Evolutionary conservation across 805 yeast species (phyloP).

Genomic region (Tetrapisispora phaffii): DNA sequence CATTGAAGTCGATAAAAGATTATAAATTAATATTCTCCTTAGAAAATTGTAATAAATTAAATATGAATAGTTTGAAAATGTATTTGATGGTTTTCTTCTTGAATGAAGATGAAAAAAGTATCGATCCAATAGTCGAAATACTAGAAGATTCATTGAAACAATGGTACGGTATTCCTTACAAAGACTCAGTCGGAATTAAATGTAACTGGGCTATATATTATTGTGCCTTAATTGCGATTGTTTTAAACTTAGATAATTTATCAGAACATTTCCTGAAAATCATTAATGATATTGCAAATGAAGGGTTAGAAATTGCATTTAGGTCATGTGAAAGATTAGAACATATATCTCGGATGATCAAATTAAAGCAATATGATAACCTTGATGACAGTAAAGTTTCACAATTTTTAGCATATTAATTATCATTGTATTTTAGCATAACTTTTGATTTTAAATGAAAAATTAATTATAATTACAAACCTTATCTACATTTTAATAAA

Average conservation of each 20-base stretch:
- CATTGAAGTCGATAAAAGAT: constrained; percentile 2
- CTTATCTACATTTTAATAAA: no score
- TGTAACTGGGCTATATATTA: constrained; percentile 9
- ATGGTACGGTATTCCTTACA: constrained; percentile 7
- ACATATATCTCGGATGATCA: neutral
- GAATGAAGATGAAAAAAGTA: neutral
- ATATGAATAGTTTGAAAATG: constrained; percentile 1
- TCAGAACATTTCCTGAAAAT: constrained; percentile 3
- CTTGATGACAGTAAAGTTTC: neutral
- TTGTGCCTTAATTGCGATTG: constrained; percentile 3
- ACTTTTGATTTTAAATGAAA: neutral
- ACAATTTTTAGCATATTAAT: constrained; percentile 1
- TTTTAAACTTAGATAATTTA: constrained; percentile 3
- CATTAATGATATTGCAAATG: constrained; percentile 1
- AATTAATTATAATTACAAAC: no score
- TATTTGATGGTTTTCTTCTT: constrained; percentile 7
- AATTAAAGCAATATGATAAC: neutral
- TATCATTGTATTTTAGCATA: neutral
- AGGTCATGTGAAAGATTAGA: constrained; percentile 4
- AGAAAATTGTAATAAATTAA: constrained; percentile 4
- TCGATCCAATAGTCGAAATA: neutral
- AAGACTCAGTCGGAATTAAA: neutral
- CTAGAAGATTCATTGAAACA: constrained; percentile 7
- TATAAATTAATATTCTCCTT: constrained; percentile 6
- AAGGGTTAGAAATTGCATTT: constrained; percentile 5